Base-by-base conservation (phyloP, 306 rosid genomes). In the Acacia confusa region DNA sequence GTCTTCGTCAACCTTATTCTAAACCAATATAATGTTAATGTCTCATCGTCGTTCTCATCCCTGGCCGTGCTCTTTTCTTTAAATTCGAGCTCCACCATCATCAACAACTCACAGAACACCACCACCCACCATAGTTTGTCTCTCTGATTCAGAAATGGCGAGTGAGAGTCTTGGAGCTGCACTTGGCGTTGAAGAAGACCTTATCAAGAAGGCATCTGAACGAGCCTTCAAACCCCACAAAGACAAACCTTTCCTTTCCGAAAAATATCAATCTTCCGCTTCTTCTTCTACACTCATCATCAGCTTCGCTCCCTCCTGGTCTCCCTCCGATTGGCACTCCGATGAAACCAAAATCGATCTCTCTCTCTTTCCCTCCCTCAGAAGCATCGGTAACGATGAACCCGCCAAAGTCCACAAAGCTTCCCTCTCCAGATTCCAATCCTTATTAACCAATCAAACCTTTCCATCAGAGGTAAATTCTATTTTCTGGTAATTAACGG, bases 351-450 rank as follows among this genome's bases (percentile, higher is more conserved):
- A 78, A 69, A 85, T 89, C 76, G 45, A 90, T 79, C 55, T 47
- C 36, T 1, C 6, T 1, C 38, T 60, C 2, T 95, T 93, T 40
- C 96, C 94, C 58, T 87, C 89, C 0, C 77, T 93, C 43, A 88
- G 76, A 86, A 92, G 94, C 82, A 69, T 95, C 76, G 94, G 99
- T 1, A 89, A 85, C 20, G 89, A 86, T 38, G 92, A 89, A 48
- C 43, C 53, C 44, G 98, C 93, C 43, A 16, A 11, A 8, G 88
- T 90, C 2, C 93, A 92, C 57, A 52, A 84, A 73, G 90, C 92
- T 0, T 93, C 86, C n/a, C 67, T 83, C 10, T 45, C 28, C 4
- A 82, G 84, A 82, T 92, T 93, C 76, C 57, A 85, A 47, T 48
- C 15, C 0, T 27, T 90, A 15, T 55, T 28, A 19, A 20, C 14